Conservation (phyloP, 345 rosid genomes). For the Syzygium oleosum region DNA sequence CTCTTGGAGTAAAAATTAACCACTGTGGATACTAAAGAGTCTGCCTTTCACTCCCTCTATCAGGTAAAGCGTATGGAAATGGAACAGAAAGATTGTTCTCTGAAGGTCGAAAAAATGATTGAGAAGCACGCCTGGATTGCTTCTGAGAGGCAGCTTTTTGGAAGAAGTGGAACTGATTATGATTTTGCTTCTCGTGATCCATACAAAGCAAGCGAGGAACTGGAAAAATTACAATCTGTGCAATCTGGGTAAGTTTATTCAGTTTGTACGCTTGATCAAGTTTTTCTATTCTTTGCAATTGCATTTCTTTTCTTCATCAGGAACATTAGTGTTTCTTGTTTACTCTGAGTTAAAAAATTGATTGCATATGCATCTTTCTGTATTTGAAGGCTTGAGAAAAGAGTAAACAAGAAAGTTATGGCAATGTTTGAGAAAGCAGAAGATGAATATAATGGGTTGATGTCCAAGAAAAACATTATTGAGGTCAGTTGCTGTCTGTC, state of each 20-base stretch:
- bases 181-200: conserved; percentile 77
- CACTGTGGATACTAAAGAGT: not conserved
- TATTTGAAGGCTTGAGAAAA: conserved; percentile 66
- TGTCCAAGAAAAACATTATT: conserved; percentile 76
- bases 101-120: conserved; percentile 71
- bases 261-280: not conserved
- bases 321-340: not conserved
- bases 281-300: not conserved
- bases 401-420: conserved; percentile 98
- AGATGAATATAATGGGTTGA: conserved; percentile 83
- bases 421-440: conserved; percentile 99
- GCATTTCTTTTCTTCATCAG: not conserved
- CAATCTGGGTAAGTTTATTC: conserved; percentile 60
- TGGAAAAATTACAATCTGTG: conserved; percentile 75
- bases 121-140: conserved; percentile 96
- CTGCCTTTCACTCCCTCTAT: not conserved
- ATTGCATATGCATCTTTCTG: not conserved
- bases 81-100: conserved; percentile 82
- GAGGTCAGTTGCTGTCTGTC: conserved; percentile 49
- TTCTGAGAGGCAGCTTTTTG: conserved; percentile 90
- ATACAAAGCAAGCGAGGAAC: conserved; percentile 64
- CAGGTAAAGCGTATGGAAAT: conserved; percentile 81
- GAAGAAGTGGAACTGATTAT: conserved; percentile 93
- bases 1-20: not conserved
- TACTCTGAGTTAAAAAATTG: not conserved